A percentile compares a stretch with the other conserved stretches of the same genome.
Evolutionary conservation across 1,139 yeast genomes (phyloP).

Genomic region (Magnusiomyces magnusii): DNA sequence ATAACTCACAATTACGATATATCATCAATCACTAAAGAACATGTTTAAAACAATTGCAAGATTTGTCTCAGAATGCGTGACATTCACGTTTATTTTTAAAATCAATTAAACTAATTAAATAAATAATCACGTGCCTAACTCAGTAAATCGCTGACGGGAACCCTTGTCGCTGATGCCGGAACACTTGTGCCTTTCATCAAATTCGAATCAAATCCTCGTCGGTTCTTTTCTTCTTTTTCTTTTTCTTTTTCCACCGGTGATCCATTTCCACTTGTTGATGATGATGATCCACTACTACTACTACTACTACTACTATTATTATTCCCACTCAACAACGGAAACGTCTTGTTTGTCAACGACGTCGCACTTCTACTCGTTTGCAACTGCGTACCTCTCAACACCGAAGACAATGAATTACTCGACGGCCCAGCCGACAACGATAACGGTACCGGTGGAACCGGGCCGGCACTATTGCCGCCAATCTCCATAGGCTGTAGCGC

Average conservation of each 20-base stretch:
- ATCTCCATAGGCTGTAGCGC: conserved; percentile 31
- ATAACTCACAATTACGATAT: no score
- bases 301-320: background rate
- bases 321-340: no score
- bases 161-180: conserved; percentile 3
- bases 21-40: no score
- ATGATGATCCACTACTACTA: background rate
- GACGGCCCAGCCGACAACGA: conserved; percentile 8
- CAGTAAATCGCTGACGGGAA: conserved; percentile 3
- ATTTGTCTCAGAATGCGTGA: no score
- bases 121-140: no score
- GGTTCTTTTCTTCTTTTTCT: no score
- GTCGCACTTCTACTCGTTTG: conserved; percentile 5
- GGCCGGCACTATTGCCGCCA: conserved; percentile 17
- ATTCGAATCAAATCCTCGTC: no score
- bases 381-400: background rate
- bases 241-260: background rate
- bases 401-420: background rate
- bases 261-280: background rate
- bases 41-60: background rate
- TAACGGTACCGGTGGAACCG: conserved; percentile 8
- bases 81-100: no score
- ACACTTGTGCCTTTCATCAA: background rate
- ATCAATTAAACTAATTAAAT: no score
- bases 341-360: background rate